These are phyloP conservation scores for Echria macrotheca DNA, from an alignment of 495 filamentous ascomycete species.

Conservation along the genomic window DNA sequence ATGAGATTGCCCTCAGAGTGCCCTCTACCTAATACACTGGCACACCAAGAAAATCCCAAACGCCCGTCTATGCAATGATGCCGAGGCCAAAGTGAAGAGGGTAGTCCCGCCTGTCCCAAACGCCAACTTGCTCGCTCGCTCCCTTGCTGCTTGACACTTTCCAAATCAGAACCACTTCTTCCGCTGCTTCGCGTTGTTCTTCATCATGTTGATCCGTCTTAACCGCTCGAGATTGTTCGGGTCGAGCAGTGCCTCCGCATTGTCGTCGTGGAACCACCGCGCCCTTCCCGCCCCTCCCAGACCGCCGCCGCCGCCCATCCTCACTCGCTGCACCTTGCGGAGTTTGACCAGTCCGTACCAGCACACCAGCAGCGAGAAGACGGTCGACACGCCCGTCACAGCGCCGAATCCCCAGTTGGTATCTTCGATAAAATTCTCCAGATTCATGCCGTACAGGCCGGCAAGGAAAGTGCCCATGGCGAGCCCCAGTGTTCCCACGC, in stretches of 20 bases:
- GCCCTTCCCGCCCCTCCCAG: conserved; percentile 24
- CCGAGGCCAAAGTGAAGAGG: background rate
- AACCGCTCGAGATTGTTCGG: conserved; percentile 42
- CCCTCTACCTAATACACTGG: conserved; percentile 4
- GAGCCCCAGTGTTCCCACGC: conserved; percentile 86
- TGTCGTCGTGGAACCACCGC: conserved; percentile 42
- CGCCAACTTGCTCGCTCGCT: background rate
- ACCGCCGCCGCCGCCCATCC: conserved; percentile 61
- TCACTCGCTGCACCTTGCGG: conserved; percentile 79
- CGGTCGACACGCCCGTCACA: conserved; percentile 63
- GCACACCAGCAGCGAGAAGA: conserved; percentile 71
- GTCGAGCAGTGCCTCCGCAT: conserved; percentile 36
- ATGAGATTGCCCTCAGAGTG: no score
- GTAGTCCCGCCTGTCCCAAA: background rate
- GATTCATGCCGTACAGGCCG: conserved; percentile 97
- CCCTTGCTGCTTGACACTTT: no score
- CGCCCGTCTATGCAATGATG: conserved; percentile 2
- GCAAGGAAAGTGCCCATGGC: conserved; percentile 91
- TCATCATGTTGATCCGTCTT: conserved; percentile 41
- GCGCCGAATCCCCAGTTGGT: conserved; percentile 80
- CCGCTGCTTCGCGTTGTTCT: conserved; percentile 28
- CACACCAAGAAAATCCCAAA: background rate
- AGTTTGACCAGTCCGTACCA: conserved; percentile 76
- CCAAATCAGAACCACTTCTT: conserved; percentile 29
- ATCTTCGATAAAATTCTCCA: conserved; percentile 98